Conservation (phyloP, 73 alveolate genomes). For the Stentor coeruleus region DNA sequence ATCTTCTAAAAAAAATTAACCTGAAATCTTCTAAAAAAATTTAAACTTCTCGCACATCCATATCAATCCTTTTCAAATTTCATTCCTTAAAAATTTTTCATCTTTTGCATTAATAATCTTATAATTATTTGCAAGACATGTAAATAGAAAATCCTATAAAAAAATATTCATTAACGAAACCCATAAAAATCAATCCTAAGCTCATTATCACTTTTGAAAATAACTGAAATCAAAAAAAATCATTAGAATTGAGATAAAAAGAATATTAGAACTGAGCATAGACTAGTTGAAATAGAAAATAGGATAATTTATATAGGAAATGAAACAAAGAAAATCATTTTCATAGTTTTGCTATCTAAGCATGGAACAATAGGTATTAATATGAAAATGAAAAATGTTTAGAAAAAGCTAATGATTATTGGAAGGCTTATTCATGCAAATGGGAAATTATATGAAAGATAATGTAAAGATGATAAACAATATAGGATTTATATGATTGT, state of each 20-base stretch:
- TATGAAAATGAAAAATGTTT: conserved; percentile 37
- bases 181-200: too few relatives aligned
- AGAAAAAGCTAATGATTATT: conserved; percentile 35
- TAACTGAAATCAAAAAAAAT: too few relatives aligned
- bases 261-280: neutral
- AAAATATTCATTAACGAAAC: too few relatives aligned
- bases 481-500: neutral
- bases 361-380: conserved; percentile 14
- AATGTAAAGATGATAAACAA: conserved; percentile 59
- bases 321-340: neutral
- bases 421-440: conserved; percentile 49
- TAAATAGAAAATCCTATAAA: neutral
- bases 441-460: conserved; percentile 55
- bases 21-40: too few relatives aligned
- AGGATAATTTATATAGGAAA: conserved; percentile 3
- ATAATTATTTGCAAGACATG: neutral
- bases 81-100: too few relatives aligned
- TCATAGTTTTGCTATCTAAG: neutral
- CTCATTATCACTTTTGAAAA: too few relatives aligned
- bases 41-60: too few relatives aligned
- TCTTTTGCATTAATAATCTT: too few relatives aligned
- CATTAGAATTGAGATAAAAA: neutral
- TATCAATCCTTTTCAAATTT: too few relatives aligned
- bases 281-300: neutral
- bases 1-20: too few relatives aligned